phyloP scores from a whole-genome alignment of 148 eudicot species.

The Limonium bicolor region DNA sequence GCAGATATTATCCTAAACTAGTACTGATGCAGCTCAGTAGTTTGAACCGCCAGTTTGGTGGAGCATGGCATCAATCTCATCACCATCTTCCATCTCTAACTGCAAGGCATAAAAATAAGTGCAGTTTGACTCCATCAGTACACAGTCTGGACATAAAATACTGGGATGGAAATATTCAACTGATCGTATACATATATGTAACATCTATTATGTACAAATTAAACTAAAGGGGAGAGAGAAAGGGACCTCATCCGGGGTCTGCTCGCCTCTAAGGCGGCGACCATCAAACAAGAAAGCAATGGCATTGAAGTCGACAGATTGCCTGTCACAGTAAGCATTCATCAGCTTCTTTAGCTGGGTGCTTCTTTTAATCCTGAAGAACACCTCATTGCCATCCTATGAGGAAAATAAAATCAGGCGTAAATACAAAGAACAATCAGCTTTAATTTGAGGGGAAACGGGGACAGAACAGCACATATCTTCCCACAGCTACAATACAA shows the following conservation, averaged over 20 bases:
- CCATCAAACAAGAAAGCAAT: constrained; percentile 10
- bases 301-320: constrained; percentile 6
- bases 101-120: not conserved
- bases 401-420: not conserved
- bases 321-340: constrained; percentile 12
- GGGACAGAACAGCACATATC: not conserved
- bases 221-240: not conserved
- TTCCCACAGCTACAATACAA: too few relatives aligned
- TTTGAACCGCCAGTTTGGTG: constrained; percentile 9
- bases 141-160: not conserved
- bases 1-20: too few relatives aligned
- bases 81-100: constrained; percentile 11
- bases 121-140: not conserved
- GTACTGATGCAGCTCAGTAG: too few relatives aligned
- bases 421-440: not conserved
- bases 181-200: too few relatives aligned
- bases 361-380: constrained; percentile 7
- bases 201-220: too few relatives aligned
- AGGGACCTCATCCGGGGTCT: constrained; percentile 11
- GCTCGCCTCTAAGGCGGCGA: constrained; percentile 8
- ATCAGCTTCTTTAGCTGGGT: constrained; percentile 10
- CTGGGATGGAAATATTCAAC: not conserved
- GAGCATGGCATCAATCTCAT: constrained; percentile 11
- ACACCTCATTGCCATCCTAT: constrained; percentile 8
- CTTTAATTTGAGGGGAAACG: not conserved